Conservation (phyloP, 192 early-diverging fungal species). For the Linnemannia exigua region DNA sequence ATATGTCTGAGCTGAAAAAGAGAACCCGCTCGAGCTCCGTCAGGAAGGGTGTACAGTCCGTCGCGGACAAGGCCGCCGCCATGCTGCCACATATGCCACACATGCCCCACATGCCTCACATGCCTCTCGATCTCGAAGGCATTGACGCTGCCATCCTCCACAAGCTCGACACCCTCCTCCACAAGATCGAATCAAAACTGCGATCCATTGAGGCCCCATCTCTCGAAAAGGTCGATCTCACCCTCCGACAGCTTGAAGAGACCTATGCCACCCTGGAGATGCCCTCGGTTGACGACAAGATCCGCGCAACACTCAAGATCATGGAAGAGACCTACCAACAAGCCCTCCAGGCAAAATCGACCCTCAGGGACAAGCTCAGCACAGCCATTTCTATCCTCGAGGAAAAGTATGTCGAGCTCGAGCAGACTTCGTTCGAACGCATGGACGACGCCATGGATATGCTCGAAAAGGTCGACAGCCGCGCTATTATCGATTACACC, state of each 20-base stretch:
- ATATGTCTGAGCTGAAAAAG: slow-evolving; percentile 53
- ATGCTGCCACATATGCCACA: slow-evolving; percentile 27
- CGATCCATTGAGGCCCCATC: slow-evolving; percentile 48
- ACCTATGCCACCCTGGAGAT: slow-evolving; percentile 62
- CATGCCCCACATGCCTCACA: not conserved
- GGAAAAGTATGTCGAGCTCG: slow-evolving; percentile 58
- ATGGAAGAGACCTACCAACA: slow-evolving; percentile 46
- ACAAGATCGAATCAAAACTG: slow-evolving; percentile 51
- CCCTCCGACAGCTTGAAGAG: slow-evolving; percentile 60
- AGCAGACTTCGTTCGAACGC: slow-evolving; percentile 52
- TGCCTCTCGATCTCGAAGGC: slow-evolving; percentile 44
- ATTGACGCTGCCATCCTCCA: slow-evolving; percentile 53
- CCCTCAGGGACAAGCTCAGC: slow-evolving; percentile 41
- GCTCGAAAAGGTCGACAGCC: slow-evolving; percentile 65
- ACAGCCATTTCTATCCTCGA: slow-evolving; percentile 46
- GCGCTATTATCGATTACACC: slow-evolving; percentile 59
- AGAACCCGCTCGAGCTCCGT: slow-evolving; percentile 50
- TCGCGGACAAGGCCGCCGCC: slow-evolving; percentile 46
- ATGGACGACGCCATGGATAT: slow-evolving; percentile 71
- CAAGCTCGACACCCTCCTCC: slow-evolving; percentile 43
- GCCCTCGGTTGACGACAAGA: slow-evolving; percentile 43
- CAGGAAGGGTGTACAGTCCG: slow-evolving; percentile 46
- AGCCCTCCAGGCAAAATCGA: slow-evolving; percentile 45
- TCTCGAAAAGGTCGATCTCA: slow-evolving; percentile 57
- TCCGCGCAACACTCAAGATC: slow-evolving; percentile 41